A percentile compares a stretch with the other conserved stretches of the same genome.
These are phyloP conservation scores for Vaccinium macrocarpon DNA, from an alignment of 148 eudicot species.

Conservation along the genomic window DNA sequence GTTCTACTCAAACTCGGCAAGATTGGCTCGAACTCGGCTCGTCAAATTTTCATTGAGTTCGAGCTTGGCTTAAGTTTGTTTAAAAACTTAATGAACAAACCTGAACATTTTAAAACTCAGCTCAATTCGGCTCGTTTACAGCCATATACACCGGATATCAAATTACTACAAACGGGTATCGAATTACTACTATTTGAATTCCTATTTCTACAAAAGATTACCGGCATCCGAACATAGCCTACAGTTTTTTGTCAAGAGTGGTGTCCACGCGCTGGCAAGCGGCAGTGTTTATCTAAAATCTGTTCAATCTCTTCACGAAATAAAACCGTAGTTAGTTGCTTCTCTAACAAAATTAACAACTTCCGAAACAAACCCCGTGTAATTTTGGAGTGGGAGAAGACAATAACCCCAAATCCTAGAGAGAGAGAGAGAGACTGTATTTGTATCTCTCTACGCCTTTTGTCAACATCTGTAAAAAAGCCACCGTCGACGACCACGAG, in stretches of 20 bases:
- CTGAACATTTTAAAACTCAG: too few relatives aligned
- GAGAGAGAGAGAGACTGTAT: neutral
- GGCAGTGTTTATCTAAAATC: neutral
- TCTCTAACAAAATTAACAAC: conserved; percentile 33
- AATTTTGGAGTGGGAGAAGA: neutral
- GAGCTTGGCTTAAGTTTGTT: too few relatives aligned
- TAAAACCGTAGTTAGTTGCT: conserved; percentile 24
- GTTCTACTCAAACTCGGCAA: too few relatives aligned
- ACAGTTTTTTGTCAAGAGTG: neutral
- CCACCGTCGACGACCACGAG: neutral
- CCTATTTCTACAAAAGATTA: too few relatives aligned
- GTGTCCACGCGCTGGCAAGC: neutral
- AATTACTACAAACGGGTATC: too few relatives aligned
- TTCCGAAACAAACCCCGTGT: conserved; percentile 23
- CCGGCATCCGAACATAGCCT: too few relatives aligned
- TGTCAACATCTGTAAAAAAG: neutral
- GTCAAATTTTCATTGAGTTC: too few relatives aligned
- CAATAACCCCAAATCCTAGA: neutral
- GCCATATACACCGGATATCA: too few relatives aligned
- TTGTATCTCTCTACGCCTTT: neutral
- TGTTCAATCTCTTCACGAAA: neutral
- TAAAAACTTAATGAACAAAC: too few relatives aligned
- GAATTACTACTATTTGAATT: too few relatives aligned
- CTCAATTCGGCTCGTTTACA: too few relatives aligned
- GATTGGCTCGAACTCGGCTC: too few relatives aligned